Base-by-base conservation (phyloP, 345 rosid species). In the Psidium guajava region DNA sequence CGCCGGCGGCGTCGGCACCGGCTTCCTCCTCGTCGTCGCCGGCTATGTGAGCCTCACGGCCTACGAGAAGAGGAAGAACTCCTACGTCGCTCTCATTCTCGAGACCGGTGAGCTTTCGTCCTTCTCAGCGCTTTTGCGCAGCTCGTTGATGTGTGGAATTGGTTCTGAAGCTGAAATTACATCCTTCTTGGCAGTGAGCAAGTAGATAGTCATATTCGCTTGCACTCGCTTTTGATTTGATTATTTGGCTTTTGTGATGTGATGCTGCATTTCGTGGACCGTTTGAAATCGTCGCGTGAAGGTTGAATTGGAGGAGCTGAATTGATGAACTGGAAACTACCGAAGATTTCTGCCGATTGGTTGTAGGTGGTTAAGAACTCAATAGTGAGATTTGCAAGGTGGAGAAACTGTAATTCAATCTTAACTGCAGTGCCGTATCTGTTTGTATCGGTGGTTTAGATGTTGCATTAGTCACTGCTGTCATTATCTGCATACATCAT, bases 11-110 rank as follows among this genome's bases (percentile, higher is more conserved):
- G 97, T 81, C 54, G 95, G 94, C 86, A 57, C 91, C 87, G 99
- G 99, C 13, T 88, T 95, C 59, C 28, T 95, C 75, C 95, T 98
- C 86, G 75, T 95, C n/a, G 90, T 95, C 40, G 98, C 99, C 88
- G 99, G 98, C 0, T 95, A 77, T 87, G 86, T 94, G 87, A 96
- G 99, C 86, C 95, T 96, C 86, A 96, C 92, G 52, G 98, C 99
- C 86, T 96, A 93, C 84, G 92, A 91, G 91, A 92, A 90, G 92
- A 88, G 93, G 87, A 93, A 91, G 89, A 98, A 90, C 59, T 95
- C 98, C 1, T 90, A 75, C 85, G 84, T 91, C 51, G 98, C 97
- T 87, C 49, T 94, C 82, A 81, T 92, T 88, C 91, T 96, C 14
- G 95, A 95, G 90, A 94, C 98, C 58, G 98, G 99, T 97, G 49